Conservation (phyloP, 1,284 basidiomycete genomes). For the Microbotryum silenes-acaulis region DNA sequence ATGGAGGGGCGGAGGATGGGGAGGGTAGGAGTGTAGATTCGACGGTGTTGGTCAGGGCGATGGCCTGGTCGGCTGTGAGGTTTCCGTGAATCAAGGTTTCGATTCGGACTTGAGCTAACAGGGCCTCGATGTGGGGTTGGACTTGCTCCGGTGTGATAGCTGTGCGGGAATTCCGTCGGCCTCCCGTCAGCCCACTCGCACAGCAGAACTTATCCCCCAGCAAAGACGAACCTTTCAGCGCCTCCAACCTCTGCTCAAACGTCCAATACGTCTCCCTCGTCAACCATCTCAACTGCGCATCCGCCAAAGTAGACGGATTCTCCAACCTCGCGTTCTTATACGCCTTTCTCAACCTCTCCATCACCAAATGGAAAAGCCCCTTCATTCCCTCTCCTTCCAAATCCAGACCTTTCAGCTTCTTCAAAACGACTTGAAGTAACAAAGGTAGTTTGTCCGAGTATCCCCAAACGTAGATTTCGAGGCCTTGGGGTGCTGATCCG, state of each 20-base stretch:
- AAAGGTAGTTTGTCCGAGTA: slow-evolving; percentile 90
- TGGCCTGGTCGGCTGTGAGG: slow-evolving; percentile 49
- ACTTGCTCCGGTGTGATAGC: slow-evolving; percentile 66
- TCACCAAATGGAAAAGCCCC: slow-evolving; percentile 62
- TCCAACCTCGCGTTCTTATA: slow-evolving; percentile 48
- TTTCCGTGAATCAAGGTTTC: slow-evolving; percentile 81
- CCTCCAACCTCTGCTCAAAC: slow-evolving; percentile 67
- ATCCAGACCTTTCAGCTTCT: slow-evolving; percentile 59
- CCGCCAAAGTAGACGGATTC: slow-evolving; percentile 71
- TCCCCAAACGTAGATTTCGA: slow-evolving; percentile 58
- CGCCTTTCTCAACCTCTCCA: slow-evolving; percentile 59
- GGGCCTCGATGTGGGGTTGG: slow-evolving; percentile 54
- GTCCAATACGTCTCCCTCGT: slow-evolving; percentile 70
- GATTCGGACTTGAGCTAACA: slow-evolving; percentile 63
- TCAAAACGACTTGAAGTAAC: slow-evolving; percentile 64
- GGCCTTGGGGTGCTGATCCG: slow-evolving; percentile 58
- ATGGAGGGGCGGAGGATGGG: slow-evolving; percentile 9
- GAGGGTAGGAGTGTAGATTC: slow-evolving; percentile 57
- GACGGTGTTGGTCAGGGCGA: slow-evolving; percentile 41
- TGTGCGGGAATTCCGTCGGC: slow-evolving; percentile 34
- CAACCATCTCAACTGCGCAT: slow-evolving; percentile 70
- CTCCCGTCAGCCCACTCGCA: not conserved
- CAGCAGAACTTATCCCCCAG: not conserved
- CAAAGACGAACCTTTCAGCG: slow-evolving; percentile 59
- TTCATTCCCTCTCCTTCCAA: slow-evolving; percentile 52